These are phyloP conservation scores for Barnettozyma hawaiiensis DNA, from an alignment of 1,139 yeast genomes.

Conservation along the genomic window DNA sequence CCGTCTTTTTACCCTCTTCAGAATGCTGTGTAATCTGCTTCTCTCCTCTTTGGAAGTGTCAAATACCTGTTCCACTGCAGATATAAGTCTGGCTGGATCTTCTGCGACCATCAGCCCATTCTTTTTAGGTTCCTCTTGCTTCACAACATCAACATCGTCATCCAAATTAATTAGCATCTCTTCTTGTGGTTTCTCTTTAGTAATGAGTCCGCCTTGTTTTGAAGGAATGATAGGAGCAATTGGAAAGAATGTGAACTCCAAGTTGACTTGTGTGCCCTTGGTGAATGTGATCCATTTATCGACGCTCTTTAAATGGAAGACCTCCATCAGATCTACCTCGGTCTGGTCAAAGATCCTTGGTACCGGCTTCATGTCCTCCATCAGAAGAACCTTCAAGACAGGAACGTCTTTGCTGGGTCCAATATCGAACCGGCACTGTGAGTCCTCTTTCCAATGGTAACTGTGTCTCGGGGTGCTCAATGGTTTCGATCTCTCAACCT, in stretches of 20 bases:
- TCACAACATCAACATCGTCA: not conserved
- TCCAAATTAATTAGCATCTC: not conserved
- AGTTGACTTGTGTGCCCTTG: slow-evolving; percentile 15
- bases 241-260: slow-evolving; percentile 23
- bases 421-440: slow-evolving; percentile 23
- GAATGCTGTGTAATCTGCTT: slow-evolving; percentile 13
- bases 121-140: too few species aligned
- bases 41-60: slow-evolving; percentile 19
- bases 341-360: slow-evolving; percentile 13
- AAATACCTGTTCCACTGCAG: slow-evolving; percentile 22
- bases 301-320: slow-evolving; percentile 13
- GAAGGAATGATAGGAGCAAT: slow-evolving; percentile 21
- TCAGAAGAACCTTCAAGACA: slow-evolving; percentile 12
- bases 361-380: slow-evolving; percentile 13
- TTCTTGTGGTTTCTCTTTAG: not conserved
- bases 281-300: slow-evolving; percentile 15
- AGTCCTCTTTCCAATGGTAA: slow-evolving; percentile 19
- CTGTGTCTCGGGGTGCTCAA: not conserved
- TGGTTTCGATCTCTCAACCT: slow-evolving; percentile 13
- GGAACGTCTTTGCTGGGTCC: slow-evolving; percentile 13
- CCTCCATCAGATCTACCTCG: slow-evolving; percentile 11
- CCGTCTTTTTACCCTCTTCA: slow-evolving; percentile 19
- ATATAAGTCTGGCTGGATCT: slow-evolving; percentile 13
- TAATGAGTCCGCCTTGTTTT: slow-evolving; percentile 8
- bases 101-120: not conserved